Evolutionary conservation across 352 stramenopile species (phyloP), one percentile per base, ranked within the genome.

Genomic region (Salisapilia sapeloensis): DNA sequence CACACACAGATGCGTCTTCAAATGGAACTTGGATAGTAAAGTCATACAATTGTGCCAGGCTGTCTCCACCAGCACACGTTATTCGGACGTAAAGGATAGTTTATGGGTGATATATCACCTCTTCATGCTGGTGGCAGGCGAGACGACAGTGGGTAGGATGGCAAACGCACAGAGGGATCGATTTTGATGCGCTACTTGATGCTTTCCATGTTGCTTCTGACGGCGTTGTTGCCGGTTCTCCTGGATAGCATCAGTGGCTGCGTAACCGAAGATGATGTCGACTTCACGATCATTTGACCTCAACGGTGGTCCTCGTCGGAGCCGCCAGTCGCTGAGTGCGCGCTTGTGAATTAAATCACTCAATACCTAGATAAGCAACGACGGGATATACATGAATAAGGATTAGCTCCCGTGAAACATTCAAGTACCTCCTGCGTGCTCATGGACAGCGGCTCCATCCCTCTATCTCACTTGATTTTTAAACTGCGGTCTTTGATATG

Each of bases 161-260:
- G 66, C 28, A 36, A 74, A 67, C 33, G 46, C 49, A 34, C 47
- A 53, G 35, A 40, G 42, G 9, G 24, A 41, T 10, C 24, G 42
- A 10, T 27, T 35, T 17, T 25, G 22, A 17, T 23, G 23, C 14
- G 12, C 21, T 38, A 10, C 6, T 1, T 10, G 24, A 10, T 29
- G 25, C 24, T 16, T 24, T 21, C 26, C 22, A 10, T 38, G 55
- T 6, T 42, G 30, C 24, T 75, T 75, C 13, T 56, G 60, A 29
- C 60, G 70, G 22, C 50, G 51, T 10, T 52, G 42, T 18, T 53
- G 44, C 6, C 60, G 53, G 17, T 56, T 45, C 25, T 70, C 60
- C 34, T 67, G 31, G 4, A 75, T 50, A 18, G 33, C 49, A 5
- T 40, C 19, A 0, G 40, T 23, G 6, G 46, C 12, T 7, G 44